Evolutionary conservation across 331 rosid genomes (phyloP).

Genomic region (Ulmus americana): DNA sequence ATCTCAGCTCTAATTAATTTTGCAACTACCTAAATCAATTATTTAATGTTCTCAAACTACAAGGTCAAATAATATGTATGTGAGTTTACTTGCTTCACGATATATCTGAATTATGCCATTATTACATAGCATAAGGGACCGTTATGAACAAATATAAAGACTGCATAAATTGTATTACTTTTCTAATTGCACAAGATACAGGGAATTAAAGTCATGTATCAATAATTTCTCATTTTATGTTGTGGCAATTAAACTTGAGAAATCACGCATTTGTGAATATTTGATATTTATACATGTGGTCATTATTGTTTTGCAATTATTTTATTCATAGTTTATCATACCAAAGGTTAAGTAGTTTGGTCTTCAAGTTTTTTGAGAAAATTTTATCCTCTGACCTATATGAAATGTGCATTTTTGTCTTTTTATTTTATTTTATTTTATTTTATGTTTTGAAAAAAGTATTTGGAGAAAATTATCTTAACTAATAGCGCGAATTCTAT

Average conservation of each 20-base stretch:
- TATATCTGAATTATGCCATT: neutral
- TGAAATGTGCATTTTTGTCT: too few species aligned
- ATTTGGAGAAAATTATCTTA: too few species aligned
- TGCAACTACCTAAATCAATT: constrained; percentile 6
- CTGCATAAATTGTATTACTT: constrained; percentile 5
- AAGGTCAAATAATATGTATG: neutral
- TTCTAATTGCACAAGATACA: neutral
- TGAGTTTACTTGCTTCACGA: neutral
- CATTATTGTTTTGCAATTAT: too few species aligned
- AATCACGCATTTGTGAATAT: neutral
- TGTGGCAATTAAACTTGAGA: constrained; percentile 2
- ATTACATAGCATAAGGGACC: constrained; percentile 8
- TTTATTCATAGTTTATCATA: too few species aligned
- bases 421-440: too few species aligned
- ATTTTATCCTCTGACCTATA: too few species aligned
- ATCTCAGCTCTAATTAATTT: neutral
- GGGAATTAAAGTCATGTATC: neutral
- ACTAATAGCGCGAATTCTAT: too few species aligned
- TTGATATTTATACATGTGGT: too few species aligned
- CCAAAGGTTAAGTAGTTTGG: too few species aligned
- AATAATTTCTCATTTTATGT: constrained; percentile 5
- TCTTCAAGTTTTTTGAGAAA: too few species aligned
- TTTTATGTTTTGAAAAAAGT: too few species aligned
- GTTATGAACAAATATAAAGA: constrained; percentile 1
- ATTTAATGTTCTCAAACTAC: neutral